phyloP scores from a whole-genome alignment of 129 eudicot species.

The Glebionis coronaria region DNA sequence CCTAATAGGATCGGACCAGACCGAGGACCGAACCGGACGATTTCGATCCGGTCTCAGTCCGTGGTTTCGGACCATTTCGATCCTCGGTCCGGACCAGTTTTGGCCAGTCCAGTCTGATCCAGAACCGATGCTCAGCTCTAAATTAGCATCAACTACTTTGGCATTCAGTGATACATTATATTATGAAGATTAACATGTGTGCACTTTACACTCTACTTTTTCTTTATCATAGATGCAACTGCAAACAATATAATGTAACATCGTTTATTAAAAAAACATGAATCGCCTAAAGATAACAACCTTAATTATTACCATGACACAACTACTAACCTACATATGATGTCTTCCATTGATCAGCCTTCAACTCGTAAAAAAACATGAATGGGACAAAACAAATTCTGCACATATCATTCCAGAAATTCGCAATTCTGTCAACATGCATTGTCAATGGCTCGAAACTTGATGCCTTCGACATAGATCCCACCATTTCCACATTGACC shows the following conservation, averaged over 20 bases:
- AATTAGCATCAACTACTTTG: conserved; percentile 56
- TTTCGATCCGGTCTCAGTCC: no score
- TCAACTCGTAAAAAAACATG: conserved; percentile 38
- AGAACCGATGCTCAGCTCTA: no score
- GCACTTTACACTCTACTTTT: conserved; percentile 62
- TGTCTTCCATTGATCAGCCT: conserved; percentile 37
- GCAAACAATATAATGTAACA: conserved; percentile 15
- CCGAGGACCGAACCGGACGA: no score
- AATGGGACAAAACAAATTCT: conserved; percentile 74
- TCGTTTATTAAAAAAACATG: neutral
- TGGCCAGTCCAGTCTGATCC: no score
- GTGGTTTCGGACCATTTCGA: no score
- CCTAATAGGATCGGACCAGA: no score
- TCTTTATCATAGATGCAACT: conserved; percentile 66
- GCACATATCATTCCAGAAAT: conserved; percentile 25
- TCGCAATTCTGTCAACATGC: no score
- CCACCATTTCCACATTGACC: no score
- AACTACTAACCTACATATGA: conserved; percentile 54
- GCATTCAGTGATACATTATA: conserved; percentile 43
- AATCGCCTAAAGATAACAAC: neutral
- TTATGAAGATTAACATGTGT: conserved; percentile 80
- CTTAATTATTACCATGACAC: neutral
- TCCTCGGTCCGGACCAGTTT: no score
- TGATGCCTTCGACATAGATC: no score
- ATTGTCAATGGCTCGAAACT: no score